Conservation (phyloP, 495 filamentous ascomycete species). For the Penicillium chermesinum region DNA sequence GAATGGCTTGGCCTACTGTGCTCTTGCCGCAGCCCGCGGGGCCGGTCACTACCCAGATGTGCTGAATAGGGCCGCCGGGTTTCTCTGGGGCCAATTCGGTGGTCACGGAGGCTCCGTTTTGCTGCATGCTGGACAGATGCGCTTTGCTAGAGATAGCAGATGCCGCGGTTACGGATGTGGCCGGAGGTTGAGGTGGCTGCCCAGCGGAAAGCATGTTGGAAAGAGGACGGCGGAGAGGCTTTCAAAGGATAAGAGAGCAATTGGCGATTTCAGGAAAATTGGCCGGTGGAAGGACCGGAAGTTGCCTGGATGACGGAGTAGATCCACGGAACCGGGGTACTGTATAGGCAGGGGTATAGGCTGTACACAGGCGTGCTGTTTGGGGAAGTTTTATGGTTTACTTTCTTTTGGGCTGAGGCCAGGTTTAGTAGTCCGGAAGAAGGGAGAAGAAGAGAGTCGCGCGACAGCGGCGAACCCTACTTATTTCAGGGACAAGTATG, state of each 20-base stretch:
- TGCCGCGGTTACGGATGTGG: slow-evolving; percentile 23
- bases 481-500: slow-evolving; percentile 22
- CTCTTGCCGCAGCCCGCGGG: slow-evolving; percentile 96
- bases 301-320: slow-evolving; percentile 14
- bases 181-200: slow-evolving; percentile 30
- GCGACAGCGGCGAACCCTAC: slow-evolving; percentile 9
- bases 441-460: slow-evolving; percentile 14
- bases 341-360: background rate
- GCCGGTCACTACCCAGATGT: slow-evolving; percentile 97
- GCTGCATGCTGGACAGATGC: slow-evolving; percentile 18
- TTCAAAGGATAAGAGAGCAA: background rate
- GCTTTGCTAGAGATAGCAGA: slow-evolving; percentile 15
- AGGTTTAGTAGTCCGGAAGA: background rate
- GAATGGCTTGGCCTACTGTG: slow-evolving; percentile 78
- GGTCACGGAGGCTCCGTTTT: slow-evolving; percentile 17
- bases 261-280: background rate
- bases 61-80: slow-evolving; percentile 47
- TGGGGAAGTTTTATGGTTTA: no score
- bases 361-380: background rate
- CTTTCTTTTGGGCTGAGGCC: no score
- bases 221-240: background rate
- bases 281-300: slow-evolving; percentile 11
- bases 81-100: slow-evolving; percentile 18
- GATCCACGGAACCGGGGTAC: slow-evolving; percentile 9
- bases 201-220: slow-evolving; percentile 44